Percentiles rank a stretch among this genome's conserved stretches.
phyloP scores from a whole-genome alignment of 495 filamentous ascomycete species.

The Usnea hakonensis region DNA sequence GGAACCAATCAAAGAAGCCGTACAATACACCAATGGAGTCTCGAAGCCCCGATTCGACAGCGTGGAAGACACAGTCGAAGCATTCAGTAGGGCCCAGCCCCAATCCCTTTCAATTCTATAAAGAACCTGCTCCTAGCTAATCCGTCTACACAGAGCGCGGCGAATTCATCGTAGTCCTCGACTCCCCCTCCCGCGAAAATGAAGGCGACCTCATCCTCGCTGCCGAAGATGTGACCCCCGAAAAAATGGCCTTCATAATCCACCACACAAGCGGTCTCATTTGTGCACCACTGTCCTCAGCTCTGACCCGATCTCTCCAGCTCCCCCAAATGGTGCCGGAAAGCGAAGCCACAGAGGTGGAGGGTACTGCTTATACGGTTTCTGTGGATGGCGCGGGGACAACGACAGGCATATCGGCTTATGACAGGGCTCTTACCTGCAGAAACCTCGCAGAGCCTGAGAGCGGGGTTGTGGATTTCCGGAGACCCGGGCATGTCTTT shows the following conservation, averaged over 20 bases:
- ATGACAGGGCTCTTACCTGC: slow-evolving; percentile 75
- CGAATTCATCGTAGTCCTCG: slow-evolving; percentile 91
- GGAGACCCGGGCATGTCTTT: slow-evolving; percentile 86
- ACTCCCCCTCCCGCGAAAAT: slow-evolving; percentile 83
- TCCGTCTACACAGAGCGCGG: slow-evolving; percentile 58
- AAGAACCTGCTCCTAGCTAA: too few species aligned
- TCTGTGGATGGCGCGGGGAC: slow-evolving; percentile 70
- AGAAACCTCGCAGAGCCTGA: slow-evolving; percentile 61
- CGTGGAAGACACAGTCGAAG: too few species aligned
- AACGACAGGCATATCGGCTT: slow-evolving; percentile 81
- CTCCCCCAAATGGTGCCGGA: slow-evolving; percentile 73
- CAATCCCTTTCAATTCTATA: too few species aligned
- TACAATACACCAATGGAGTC: too few species aligned
- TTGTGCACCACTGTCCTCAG: slow-evolving; percentile 71
- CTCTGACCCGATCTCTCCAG: slow-evolving; percentile 55
- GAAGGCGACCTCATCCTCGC: slow-evolving; percentile 59
- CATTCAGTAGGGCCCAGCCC: too few species aligned
- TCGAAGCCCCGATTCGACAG: too few species aligned
- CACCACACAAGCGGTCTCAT: slow-evolving; percentile 77
- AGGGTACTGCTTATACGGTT: slow-evolving; percentile 84
- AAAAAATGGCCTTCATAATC: slow-evolving; percentile 91
- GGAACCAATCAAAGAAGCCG: too few species aligned
- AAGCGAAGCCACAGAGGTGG: slow-evolving; percentile 81
- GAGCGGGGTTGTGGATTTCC: slow-evolving; percentile 51
- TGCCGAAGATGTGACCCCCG: slow-evolving; percentile 55